Conservation (phyloP, 768 basidiomycete genomes). For the Panellus pusillus region DNA sequence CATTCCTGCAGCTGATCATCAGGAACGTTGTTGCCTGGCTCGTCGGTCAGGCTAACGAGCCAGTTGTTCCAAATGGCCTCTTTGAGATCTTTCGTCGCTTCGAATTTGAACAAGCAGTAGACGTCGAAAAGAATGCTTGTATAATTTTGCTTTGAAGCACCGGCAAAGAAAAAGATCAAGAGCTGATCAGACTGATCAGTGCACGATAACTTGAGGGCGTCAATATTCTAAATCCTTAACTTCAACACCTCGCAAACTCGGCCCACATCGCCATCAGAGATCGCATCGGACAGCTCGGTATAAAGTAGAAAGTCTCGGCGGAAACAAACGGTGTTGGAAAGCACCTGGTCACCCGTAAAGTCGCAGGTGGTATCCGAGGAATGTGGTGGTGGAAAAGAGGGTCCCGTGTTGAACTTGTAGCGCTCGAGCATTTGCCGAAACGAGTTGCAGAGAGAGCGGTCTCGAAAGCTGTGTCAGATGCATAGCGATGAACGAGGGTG, state of each 20-base stretch:
- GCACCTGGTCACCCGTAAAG: constrained; percentile 25
- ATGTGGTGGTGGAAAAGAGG: too few relatives aligned
- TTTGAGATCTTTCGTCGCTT: constrained; percentile 21
- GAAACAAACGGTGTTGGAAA: constrained; percentile 25
- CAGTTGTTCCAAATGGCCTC: constrained; percentile 23
- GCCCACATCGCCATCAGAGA: constrained; percentile 32
- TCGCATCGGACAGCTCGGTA: constrained; percentile 24
- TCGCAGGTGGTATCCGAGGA: too few relatives aligned
- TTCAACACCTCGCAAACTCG: constrained; percentile 27
- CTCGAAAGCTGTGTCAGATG: background rate
- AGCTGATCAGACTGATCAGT: too few relatives aligned
- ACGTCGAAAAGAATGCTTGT: constrained; percentile 26
- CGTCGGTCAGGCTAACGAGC: constrained; percentile 25
- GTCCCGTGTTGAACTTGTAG: too few relatives aligned
- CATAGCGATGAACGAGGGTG: background rate
- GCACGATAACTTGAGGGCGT: too few relatives aligned
- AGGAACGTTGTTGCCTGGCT: constrained; percentile 19
- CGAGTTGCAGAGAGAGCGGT: background rate
- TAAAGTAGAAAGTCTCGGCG: constrained; percentile 23
- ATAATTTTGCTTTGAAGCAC: constrained; percentile 23
- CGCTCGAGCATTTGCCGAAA: too few relatives aligned
- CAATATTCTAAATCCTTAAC: too few relatives aligned
- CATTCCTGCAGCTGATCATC: constrained; percentile 26
- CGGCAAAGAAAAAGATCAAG: background rate
- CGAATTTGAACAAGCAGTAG: constrained; percentile 23